phyloP scores from a whole-genome alignment of 306 rosid genomes.

The Trichosanthes cucumerina region DNA sequence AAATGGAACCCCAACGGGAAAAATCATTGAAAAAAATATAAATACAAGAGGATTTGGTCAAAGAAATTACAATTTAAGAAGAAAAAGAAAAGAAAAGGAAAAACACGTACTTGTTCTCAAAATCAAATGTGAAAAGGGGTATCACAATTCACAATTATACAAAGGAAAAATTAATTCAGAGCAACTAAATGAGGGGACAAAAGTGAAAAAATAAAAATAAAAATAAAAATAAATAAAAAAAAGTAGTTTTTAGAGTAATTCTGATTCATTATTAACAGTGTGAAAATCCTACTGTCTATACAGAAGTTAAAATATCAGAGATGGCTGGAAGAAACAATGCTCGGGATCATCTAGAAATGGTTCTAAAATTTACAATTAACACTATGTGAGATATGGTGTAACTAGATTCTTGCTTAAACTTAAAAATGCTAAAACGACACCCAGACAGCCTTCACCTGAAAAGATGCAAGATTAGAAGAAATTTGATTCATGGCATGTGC shows the following conservation, averaged over 20 bases:
- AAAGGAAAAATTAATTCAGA: neutral
- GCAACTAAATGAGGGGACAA: neutral
- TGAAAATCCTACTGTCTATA: neutral
- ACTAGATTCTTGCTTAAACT: neutral
- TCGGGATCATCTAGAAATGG: neutral
- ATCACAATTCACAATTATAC: neutral
- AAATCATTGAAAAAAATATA: neutral
- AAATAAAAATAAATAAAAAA: too few relatives aligned
- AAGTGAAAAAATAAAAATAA: too few relatives aligned
- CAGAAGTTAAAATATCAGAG: neutral
- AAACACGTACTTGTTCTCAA: neutral
- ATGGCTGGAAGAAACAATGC: neutral
- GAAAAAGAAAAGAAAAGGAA: neutral
- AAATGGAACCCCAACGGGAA: neutral
- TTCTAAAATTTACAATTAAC: neutral
- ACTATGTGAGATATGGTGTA: neutral
- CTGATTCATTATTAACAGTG: neutral
- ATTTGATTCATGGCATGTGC: constrained; percentile 36
- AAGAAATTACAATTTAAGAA: neutral
- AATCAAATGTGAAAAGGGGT: neutral
- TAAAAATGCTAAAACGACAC: neutral
- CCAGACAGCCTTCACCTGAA: constrained; percentile 26
- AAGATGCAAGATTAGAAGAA: constrained; percentile 30
- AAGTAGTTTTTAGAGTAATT: neutral
- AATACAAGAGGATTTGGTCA: neutral